Evolutionary conservation across 441 rosid genomes (phyloP), one percentile per base, ranked within the genome.

Genomic region (Manihot esculenta): DNA sequence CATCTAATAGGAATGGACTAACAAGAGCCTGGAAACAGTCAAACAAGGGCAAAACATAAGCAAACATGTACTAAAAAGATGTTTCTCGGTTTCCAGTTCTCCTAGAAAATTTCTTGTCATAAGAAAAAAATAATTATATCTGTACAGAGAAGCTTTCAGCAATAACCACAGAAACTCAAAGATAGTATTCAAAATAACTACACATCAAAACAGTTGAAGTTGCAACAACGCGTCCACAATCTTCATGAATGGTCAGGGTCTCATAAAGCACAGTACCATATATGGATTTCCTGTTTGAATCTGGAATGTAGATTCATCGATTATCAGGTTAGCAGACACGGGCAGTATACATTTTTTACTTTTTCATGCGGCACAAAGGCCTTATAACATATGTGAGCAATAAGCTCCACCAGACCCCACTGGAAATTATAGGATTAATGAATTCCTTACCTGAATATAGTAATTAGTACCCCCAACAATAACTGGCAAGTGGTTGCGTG

Each of bases 381-480:
- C 42, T 38, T 38, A 38, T 38, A 38, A 38, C 42, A 38, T 38
- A 5, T 38, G 42, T 5, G 42, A 7, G 27, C 58, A 6, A 54
- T 23, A 54, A 54, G 30, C 30, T 54, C 58, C 30, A 23, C n/a
- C 38, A 70, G 50, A 26, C n/a, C 12, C 59, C 21, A 44, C 62
- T 11, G 55, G 68, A 69, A 59, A 59, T 6, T 42, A 44, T 10
- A 57, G 56, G 53, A 72, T 59, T 45, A 14, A 71, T 38, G 61
- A 7, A 35, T 38, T 35, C 41, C 64, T 54, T 68, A 92, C 99
- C 92, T 94, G 98, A 78, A 92, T 90, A 71, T 92, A 90, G 77
- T 89, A 94, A 80, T 89, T 84, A 35, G 98, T 89, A 10, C 99
- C 99, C 65, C 98, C 98, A 74, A 90, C 98, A 68, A 94, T 83